phyloP scores from a whole-genome alignment of 805 yeast genomes.

The Teunomyces kruisii region DNA sequence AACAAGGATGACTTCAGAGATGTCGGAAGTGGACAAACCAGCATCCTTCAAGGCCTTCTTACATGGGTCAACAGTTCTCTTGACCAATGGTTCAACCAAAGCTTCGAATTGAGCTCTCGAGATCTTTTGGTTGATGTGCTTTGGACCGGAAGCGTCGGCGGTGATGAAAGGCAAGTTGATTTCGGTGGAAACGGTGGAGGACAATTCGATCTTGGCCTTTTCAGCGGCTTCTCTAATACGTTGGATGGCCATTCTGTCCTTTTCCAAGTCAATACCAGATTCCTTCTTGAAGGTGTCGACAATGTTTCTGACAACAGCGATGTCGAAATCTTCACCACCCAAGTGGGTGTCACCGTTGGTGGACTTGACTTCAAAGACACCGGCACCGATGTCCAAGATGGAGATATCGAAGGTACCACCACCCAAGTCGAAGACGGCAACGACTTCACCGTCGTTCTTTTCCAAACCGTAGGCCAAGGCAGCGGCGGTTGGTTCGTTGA shows the following conservation, averaged over 20 bases:
- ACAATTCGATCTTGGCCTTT: conserved; percentile 84
- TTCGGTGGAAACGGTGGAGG: conserved; percentile 68
- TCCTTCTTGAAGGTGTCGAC: conserved; percentile 77
- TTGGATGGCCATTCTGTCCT: conserved; percentile 77
- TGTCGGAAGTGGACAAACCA: conserved; percentile 58
- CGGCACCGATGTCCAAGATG: conserved; percentile 93
- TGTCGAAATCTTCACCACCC: conserved; percentile 93
- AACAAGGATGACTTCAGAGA: conserved; percentile 79
- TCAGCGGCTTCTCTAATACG: conserved; percentile 87
- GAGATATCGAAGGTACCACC: conserved; percentile 99
- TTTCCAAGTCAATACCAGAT: conserved; percentile 60
- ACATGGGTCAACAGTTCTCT: conserved; percentile 73
- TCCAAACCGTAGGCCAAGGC: conserved; percentile 95
- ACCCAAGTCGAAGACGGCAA: conserved; percentile 96
- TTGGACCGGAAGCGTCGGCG: conserved; percentile 81
- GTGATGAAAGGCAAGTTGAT: conserved; percentile 84
- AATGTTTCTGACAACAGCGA: conserved; percentile 79
- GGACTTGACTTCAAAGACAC: conserved; percentile 96
- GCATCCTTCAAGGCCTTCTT: conserved; percentile 84
- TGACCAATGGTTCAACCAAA: conserved; percentile 66
- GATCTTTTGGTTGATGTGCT: conserved; percentile 70
- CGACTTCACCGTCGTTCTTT: conserved; percentile 73
- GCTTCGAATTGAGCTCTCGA: conserved; percentile 67
- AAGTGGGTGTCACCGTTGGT: conserved; percentile 95
- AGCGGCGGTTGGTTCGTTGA: conserved; percentile 90